Evolutionary conservation across 202 grass and related monocot species (phyloP).

Genomic region (Bolboschoenoplectus hybrid): DNA sequence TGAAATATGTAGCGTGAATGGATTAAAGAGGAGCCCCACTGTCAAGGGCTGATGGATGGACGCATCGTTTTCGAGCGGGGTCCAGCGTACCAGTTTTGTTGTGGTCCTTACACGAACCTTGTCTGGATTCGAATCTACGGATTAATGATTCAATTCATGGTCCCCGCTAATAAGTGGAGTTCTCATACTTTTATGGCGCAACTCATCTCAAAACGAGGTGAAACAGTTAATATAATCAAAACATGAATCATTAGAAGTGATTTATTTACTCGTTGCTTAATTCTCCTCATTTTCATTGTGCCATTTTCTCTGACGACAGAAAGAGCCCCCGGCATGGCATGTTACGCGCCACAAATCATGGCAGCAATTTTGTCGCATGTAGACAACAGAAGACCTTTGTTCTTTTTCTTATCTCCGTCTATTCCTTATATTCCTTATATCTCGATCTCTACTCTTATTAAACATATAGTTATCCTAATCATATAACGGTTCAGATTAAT

Average conservation of each 20-base stretch:
- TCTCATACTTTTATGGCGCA: not conserved
- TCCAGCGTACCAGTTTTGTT: constrained; percentile 10
- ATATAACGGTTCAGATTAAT: too few species aligned
- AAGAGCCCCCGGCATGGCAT: not conserved
- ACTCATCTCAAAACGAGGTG: not conserved
- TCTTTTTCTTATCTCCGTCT: not conserved
- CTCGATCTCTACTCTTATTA: too few species aligned
- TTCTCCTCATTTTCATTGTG: not conserved
- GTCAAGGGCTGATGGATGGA: not conserved
- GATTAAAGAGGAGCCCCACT: not conserved
- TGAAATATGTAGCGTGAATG: not conserved
- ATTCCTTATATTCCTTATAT: too few species aligned
- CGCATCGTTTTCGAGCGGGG: constrained; percentile 12
- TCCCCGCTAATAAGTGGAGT: not conserved
- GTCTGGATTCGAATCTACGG: constrained; percentile 24
- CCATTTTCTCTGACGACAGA: not conserved
- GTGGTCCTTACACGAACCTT: constrained; percentile 20
- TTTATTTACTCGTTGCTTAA: not conserved
- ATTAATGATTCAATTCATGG: constrained; percentile 13
- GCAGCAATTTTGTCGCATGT: constrained; percentile 24
- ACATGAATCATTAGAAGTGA: not conserved
- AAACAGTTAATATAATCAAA: constrained; percentile 9
- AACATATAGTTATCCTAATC: too few species aligned
- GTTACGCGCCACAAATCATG: not conserved
- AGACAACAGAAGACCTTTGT: not conserved